Evolutionary conservation across 805 yeast species (phyloP), one percentile per base, ranked within the genome.

Genomic region (Ogataea methylovora): DNA sequence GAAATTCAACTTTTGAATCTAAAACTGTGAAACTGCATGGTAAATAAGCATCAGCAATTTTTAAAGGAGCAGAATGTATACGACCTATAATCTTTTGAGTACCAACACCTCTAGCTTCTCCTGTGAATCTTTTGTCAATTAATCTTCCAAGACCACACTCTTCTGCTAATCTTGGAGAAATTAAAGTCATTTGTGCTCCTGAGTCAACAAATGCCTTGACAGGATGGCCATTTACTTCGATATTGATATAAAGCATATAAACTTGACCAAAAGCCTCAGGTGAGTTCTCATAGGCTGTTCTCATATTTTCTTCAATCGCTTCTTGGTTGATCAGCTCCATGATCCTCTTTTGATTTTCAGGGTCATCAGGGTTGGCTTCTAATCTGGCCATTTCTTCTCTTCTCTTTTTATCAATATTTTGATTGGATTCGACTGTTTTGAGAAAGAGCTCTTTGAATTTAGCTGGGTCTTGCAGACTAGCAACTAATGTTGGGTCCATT

Each of bases 171-270:
- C 65, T 62, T 2, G 94, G 83, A 22, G 87, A 77, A 50, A 92
- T 75, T 27, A 92, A 79, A 0, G 98, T 87, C 20, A 76, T 65
- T 56, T 87, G 96, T 0, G 99, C 97, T 2, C 99, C 98, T 0
- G 97, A 77, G 54, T 92, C 99, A 5, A 92, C 94, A 63, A 92
- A 86, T 0, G 97, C 97, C 53, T 84, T 84, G 3, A 87, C 81
- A 16, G 79, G 77, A 30, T 69, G 66, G 1, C 92, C 90, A 49
- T 92, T 88, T 24, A 90, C 80, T 44, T 75, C 79, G 27, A 86
- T 67, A 36, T 77, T 68, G 12, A 92, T 76, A 57, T 80, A 90
- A 26, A 92, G 68, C 95, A 92, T 87, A 22, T 73, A 73, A 3
- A 90, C 94, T 0, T 71, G 58, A 0, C 87, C 79, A 60, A 92